Conservation (phyloP, 495 filamentous ascomycete genomes). For the Oleoguttula mirabilis region DNA sequence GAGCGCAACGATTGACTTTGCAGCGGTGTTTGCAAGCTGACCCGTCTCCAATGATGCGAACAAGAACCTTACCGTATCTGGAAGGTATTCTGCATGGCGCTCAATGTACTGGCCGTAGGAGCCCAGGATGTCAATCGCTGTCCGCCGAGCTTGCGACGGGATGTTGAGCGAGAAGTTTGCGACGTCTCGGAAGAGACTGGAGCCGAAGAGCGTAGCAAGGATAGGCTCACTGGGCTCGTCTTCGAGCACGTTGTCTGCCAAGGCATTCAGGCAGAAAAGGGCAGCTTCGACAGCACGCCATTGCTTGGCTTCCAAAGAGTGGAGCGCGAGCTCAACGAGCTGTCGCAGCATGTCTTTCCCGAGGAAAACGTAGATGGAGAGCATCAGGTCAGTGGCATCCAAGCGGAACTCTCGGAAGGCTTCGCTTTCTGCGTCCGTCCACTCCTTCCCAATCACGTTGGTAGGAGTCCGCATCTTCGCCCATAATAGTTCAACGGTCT, state of each 20-base stretch:
- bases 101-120: conserved; percentile 75
- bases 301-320: conserved; percentile 43
- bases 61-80: conserved; percentile 65
- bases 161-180: conserved; percentile 39
- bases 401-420: conserved; percentile 63
- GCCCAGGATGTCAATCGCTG: conserved; percentile 64
- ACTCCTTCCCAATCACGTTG: conserved; percentile 31
- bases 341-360: conserved; percentile 55
- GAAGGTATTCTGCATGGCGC: conserved; percentile 55
- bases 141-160: conserved; percentile 61
- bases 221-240: conserved; percentile 53
- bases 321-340: conserved; percentile 52
- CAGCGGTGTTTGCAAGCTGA: conserved; percentile 56
- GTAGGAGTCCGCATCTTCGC: conserved; percentile 21
- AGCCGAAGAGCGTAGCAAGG: conserved; percentile 56
- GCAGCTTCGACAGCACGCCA: conserved; percentile 76
- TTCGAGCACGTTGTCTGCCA: conserved; percentile 62
- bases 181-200: conserved; percentile 50
- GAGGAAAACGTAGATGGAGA: conserved; percentile 54
- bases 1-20: conserved; percentile 64
- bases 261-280: conserved; percentile 62
- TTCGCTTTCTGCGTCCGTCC: conserved; percentile 58
- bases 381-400: conserved; percentile 15
- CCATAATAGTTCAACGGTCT: conserved; percentile 13
- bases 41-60: conserved; percentile 61